A percentile compares a stretch with the other conserved stretches of the same genome.
These are phyloP conservation scores for Oleoguttula mirabilis DNA, from an alignment of 495 filamentous ascomycete species.

Conservation along the genomic window DNA sequence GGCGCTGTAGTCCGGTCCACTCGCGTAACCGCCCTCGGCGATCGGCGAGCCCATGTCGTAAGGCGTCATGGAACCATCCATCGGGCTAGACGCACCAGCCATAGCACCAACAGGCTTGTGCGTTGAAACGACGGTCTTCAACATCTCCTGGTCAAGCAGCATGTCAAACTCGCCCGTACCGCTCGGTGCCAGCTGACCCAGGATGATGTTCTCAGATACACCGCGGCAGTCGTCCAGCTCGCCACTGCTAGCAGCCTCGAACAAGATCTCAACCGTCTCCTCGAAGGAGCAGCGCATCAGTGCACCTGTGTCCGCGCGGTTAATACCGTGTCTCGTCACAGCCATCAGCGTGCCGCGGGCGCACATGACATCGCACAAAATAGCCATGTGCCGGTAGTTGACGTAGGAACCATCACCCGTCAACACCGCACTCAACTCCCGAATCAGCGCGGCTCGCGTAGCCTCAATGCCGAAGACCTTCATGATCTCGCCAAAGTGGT, in stretches of 20 bases:
- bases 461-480: conserved; percentile 95
- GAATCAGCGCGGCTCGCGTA: conserved; percentile 69
- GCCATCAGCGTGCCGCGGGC: conserved; percentile 85
- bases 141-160: conserved; percentile 82
- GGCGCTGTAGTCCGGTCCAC: conserved; percentile 67
- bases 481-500: conserved; percentile 87
- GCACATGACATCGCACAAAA: conserved; percentile 98
- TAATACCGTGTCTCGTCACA: conserved; percentile 96
- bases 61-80: conserved; percentile 70
- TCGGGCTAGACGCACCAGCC: conserved; percentile 42
- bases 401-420: conserved; percentile 98
- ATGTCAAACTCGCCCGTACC: conserved; percentile 93
- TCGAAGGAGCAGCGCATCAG: conserved; percentile 99
- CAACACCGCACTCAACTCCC: conserved; percentile 79
- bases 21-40: conserved; percentile 57
- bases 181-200: conserved; percentile 91
- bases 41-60: conserved; percentile 88
- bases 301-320: conserved; percentile 91
- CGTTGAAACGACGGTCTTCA: conserved; percentile 75
- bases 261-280: conserved; percentile 94
- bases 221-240: conserved; percentile 96
- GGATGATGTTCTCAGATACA: conserved; percentile 97
- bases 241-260: conserved; percentile 85
- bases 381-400: conserved; percentile 91
- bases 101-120: conserved; percentile 72